Conservation (phyloP, 225 moss, liverwort and hornwort genomes). For the Straminergon stramineum region DNA sequence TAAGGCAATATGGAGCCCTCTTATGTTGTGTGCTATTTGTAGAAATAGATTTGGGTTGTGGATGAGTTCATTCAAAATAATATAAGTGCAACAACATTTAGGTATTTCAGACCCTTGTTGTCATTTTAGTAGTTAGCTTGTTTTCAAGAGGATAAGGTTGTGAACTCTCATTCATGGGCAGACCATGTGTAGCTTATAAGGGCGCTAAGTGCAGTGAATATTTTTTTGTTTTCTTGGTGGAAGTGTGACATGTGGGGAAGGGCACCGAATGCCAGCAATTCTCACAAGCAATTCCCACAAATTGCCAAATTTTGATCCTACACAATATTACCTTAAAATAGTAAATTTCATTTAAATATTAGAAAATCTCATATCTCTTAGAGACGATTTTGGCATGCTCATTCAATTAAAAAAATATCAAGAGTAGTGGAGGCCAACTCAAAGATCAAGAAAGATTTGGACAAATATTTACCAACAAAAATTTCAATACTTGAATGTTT, state of each 20-base stretch:
- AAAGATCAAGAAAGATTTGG: no score
- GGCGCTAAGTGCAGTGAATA: neutral
- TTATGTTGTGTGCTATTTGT: neutral
- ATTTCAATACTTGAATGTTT: no score
- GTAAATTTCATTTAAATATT: neutral
- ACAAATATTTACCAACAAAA: no score
- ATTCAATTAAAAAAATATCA: neutral
- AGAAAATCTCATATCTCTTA: neutral
- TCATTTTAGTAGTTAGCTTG: neutral
- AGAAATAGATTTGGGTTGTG: slow-evolving; percentile 71
- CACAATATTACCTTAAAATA: neutral
- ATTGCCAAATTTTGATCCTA: neutral
- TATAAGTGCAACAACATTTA: slow-evolving; percentile 74
- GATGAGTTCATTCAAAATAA: slow-evolving; percentile 72
- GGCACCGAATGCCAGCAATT: neutral
- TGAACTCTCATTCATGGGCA: neutral
- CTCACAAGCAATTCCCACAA: neutral
- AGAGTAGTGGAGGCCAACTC: neutral
- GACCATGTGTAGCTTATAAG: neutral
- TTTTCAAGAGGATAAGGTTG: neutral
- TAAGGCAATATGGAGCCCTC: no score
- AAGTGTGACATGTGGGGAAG: neutral
- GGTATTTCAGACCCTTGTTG: slow-evolving; percentile 22
- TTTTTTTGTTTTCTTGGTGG: neutral
- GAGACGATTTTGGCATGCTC: neutral